Base-by-base conservation (phyloP, 371 early-diverging fungal species). In the Fennellomyces sp. region DNA sequence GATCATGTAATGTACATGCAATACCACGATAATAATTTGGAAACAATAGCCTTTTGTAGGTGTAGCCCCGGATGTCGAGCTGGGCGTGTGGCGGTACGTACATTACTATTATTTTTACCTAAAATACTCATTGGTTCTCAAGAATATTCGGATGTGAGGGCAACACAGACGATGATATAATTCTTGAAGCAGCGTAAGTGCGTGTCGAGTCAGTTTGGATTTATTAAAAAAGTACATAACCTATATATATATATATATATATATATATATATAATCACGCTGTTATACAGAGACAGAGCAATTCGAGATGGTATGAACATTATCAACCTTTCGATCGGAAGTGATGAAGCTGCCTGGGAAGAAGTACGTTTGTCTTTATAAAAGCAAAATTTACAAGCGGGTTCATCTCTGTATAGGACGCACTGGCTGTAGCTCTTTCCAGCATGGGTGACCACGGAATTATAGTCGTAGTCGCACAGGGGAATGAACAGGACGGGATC, bases 261-360 rank as follows among this genome's bases (percentile, higher is more conserved):
- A n/a, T n/a, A n/a, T n/a, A n/a, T n/a, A 41, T 19, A 6, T 1
- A 41, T 41, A 17, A 41, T 41, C 6, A 8, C n/a, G 19, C 19
- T 13, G 19, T 50, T 8, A 26, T 36, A 1, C 17, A 65, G 66
- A 13, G 66, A 65, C 23, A 53, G 45, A 38, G 65, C 65, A 2
- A 60, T 52, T 31, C 17, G 56, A 56, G 68, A 61, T 15, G 68
- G 72, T 8, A 82, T 82, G 73, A 77, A 86, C 42, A 42, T 66
- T 15, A 64, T 71, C 11, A 71, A 70, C n/a, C 27, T 70, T 5
- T 70, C 71, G 2, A 36, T 70, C 11, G 71, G 71, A 12, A 66
- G 67, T 21, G 82, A 78, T 6, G 76, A 72, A 10, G 73, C 80
- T 55, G 76, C 73, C 27, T 88, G 83, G 81, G 59, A 65, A 36